phyloP scores from a whole-genome alignment of 106 monocot species.

The Agapanthus africanus region DNA sequence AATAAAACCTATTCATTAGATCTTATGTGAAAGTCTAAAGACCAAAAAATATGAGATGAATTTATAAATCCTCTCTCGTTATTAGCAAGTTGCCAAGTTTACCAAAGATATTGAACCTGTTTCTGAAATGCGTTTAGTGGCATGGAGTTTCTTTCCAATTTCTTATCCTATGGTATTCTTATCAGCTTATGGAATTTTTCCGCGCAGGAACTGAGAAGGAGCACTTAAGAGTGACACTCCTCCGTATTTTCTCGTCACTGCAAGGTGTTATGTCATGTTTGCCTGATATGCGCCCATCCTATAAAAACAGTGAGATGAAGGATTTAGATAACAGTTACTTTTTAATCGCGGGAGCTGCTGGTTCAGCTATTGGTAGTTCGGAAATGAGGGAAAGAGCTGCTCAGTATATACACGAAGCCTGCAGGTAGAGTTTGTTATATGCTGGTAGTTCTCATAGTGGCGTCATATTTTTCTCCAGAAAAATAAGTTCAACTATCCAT shows the following conservation, averaged over 20 bases:
- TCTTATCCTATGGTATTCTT: not conserved
- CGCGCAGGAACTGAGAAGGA: slow-evolving; percentile 81
- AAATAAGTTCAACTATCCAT: slow-evolving; percentile 10
- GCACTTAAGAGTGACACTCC: slow-evolving; percentile 81
- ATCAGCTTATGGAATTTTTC: not conserved
- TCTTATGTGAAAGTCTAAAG: not conserved
- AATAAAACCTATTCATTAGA: not conserved
- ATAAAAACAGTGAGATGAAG: slow-evolving; percentile 25
- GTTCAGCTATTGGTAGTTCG: slow-evolving; percentile 65
- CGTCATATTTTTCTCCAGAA: no score
- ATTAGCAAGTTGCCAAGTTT: not conserved
- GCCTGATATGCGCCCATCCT: slow-evolving; percentile 79
- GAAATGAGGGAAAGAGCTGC: slow-evolving; percentile 95
- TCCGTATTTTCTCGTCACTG: slow-evolving; percentile 86
- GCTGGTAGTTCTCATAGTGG: no score
- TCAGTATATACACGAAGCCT: slow-evolving; percentile 64
- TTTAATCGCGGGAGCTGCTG: slow-evolving; percentile 76
- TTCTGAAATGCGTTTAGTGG: slow-evolving; percentile 1
- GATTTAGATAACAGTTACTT: slow-evolving; percentile 28
- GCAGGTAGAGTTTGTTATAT: no score
- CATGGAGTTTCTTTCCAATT: not conserved
- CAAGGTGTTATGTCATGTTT: slow-evolving; percentile 94
- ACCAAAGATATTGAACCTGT: not conserved
- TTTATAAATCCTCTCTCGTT: not conserved
- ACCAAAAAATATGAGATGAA: not conserved